A percentile compares a stretch with the other conserved stretches of the same genome.
phyloP scores from a whole-genome alignment of 2,329 filamentous ascomycete genomes.

The Nemania diffusa region DNA sequence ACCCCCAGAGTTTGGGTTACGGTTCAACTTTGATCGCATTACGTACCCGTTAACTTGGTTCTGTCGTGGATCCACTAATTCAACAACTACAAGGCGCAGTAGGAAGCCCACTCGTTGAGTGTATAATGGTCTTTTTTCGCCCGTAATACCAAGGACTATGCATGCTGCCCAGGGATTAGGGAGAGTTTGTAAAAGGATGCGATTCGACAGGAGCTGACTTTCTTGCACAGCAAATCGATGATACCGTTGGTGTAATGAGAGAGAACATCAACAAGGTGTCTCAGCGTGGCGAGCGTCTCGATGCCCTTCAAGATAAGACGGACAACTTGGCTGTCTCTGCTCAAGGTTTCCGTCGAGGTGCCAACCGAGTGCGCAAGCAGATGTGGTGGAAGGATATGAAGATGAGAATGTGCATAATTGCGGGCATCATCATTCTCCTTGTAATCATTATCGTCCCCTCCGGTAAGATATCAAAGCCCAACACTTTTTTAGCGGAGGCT shows the following conservation, averaged over 20 bases:
- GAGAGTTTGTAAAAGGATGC: neutral
- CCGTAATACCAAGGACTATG: neutral
- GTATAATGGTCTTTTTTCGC: neutral
- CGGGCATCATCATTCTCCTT: conserved; percentile 89
- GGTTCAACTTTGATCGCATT: neutral
- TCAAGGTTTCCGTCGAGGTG: conserved; percentile 93
- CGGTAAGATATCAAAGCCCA: conserved; percentile 67
- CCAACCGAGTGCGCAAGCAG: conserved; percentile 94
- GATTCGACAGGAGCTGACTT: conserved; percentile 22
- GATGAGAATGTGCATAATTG: conserved; percentile 97
- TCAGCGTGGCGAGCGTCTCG: conserved; percentile 74
- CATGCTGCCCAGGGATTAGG: neutral
- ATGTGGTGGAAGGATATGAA: conserved; percentile 99
- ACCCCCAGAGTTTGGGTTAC: neutral
- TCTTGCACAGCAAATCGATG: conserved; percentile 86
- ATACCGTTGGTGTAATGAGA: conserved; percentile 93
- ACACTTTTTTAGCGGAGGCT: neutral
- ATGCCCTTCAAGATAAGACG: conserved; percentile 61
- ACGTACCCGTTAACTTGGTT: neutral
- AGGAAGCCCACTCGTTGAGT: neutral
- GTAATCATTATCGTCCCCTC: conserved; percentile 93
- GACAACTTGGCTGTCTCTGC: conserved; percentile 93
- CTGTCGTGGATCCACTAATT: neutral
- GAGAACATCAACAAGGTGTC: conserved; percentile 98
- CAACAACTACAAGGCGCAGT: neutral